These are phyloP conservation scores for Arxiozyma telluris DNA, from an alignment of 1,139 yeast species.

Conservation along the genomic window DNA sequence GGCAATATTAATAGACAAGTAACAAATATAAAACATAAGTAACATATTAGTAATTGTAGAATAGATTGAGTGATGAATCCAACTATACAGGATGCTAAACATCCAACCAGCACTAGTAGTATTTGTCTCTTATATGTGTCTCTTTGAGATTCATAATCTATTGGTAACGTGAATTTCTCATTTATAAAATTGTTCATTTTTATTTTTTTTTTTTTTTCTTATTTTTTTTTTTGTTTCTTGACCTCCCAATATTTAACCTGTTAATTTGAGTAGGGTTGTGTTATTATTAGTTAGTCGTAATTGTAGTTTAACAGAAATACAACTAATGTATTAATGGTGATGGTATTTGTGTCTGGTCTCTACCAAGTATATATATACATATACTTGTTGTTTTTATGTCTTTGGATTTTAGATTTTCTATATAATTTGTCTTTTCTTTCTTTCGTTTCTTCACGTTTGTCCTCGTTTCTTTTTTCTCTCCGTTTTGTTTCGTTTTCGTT, in stretches of 20 bases:
- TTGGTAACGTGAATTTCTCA: constrained; percentile 22
- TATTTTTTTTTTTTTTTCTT: constrained; percentile 15
- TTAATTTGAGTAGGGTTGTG: no score
- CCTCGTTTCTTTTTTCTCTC: background rate
- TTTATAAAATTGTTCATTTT: constrained; percentile 18
- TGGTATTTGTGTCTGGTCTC: no score
- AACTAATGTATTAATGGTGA: no score
- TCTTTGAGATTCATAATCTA: constrained; percentile 27
- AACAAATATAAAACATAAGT: constrained; percentile 13
- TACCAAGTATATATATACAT: no score
- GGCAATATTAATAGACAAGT: constrained; percentile 20
- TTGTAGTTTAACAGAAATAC: no score
- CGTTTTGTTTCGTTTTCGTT: background rate
- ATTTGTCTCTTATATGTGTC: constrained; percentile 12
- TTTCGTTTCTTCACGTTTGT: background rate
- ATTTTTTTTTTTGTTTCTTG: background rate
- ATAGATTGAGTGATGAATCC: constrained; percentile 25
- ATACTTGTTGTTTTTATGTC: no score
- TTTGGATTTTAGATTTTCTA: no score
- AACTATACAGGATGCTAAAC: constrained; percentile 16
- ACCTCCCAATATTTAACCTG: no score
- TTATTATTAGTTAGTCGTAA: no score
- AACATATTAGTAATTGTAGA: constrained; percentile 11
- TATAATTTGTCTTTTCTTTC: no score
- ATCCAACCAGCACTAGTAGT: constrained; percentile 13